Base-by-base conservation (phyloP, 495 filamentous ascomycete species). In the Neurospora sp. region DNA sequence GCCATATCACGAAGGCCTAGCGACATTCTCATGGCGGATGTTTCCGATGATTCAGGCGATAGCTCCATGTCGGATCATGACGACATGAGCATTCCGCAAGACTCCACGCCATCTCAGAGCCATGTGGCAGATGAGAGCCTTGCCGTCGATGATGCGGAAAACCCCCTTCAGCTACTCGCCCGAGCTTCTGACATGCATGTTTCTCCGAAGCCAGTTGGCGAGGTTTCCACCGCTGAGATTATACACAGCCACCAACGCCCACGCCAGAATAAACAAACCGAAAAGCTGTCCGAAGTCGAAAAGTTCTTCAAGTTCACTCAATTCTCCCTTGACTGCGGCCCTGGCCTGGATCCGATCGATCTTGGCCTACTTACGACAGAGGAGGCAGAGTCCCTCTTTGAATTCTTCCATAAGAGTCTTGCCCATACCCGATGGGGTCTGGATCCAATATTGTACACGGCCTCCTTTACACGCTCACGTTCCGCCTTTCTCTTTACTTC, bases 391-490 rank as follows among this genome's bases (percentile, higher is more conserved):
- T 82, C 85, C 0, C 83, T 93, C 19, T 91, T 93, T 73, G 79
- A 82, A 39, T 92, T 88, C 76, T 93, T 92, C 77, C 89, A 91
- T 72, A 85, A 89, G 42, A 89, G 90, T 66, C 88, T 93, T 42
- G 87, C 90, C 17, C 91, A 93, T 79, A 93, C 90, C 1, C 83
- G 91, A 77, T 93, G 91, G 91, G 90, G 91, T 5, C 86, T 92
- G 21, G 90, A 92, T 75, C 90, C 90, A 17, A 73, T 86, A 2
- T 78, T 92, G 34, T 90, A 93, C 73, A 92, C 86, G 0, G 84
- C 88, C 13, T 77, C 84, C 9, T 93, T 91, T 75, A 89, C 91
- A 24, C 88, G 90, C 38, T 84, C 84, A 9, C 88, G 89, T 40
- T 93, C 91, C 0, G 87, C 89, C 4, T 92, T 92, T 77, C 80